phyloP scores from a whole-genome alignment of 805 yeast species.

The Ogataea kodamae region DNA sequence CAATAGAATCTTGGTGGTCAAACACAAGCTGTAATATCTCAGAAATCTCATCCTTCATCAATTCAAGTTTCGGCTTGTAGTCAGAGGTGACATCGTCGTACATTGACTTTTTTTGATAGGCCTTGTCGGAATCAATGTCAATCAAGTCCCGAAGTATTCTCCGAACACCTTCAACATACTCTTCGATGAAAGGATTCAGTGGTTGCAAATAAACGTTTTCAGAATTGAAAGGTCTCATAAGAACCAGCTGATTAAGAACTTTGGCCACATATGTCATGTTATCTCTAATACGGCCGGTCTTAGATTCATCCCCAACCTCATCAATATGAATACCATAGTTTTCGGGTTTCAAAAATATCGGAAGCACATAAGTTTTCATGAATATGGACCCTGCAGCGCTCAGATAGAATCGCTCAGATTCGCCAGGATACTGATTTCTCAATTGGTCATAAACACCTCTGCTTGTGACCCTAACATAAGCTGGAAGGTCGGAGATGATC shows the following conservation, averaged over 20 bases:
- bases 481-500: slow-evolving; percentile 44
- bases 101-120: slow-evolving; percentile 53
- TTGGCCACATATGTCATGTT: slow-evolving; percentile 58
- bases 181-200: slow-evolving; percentile 64
- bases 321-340: slow-evolving; percentile 47
- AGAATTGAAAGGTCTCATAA: slow-evolving; percentile 61
- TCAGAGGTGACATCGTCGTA: slow-evolving; percentile 62
- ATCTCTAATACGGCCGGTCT: slow-evolving; percentile 31
- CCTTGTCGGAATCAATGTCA: slow-evolving; percentile 52
- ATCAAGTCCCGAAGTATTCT: slow-evolving; percentile 46
- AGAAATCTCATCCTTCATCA: slow-evolving; percentile 45
- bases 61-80: slow-evolving; percentile 42
- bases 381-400: slow-evolving; percentile 68
- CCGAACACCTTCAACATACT: slow-evolving; percentile 46
- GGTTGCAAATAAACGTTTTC: slow-evolving; percentile 73
- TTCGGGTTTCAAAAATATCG: slow-evolving; percentile 50
- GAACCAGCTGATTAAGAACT: slow-evolving; percentile 60
- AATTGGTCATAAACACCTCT: slow-evolving; percentile 35
- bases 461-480: slow-evolving; percentile 55
- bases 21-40: slow-evolving; percentile 40
- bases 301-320: slow-evolving; percentile 25
- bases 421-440: slow-evolving; percentile 50
- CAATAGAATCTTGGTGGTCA: slow-evolving; percentile 40
- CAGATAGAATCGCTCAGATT: slow-evolving; percentile 54
- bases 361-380: slow-evolving; percentile 48